Evolutionary conservation across 192 early-diverging fungal genomes (phyloP).

Genomic region (Coemansia sp.): DNA sequence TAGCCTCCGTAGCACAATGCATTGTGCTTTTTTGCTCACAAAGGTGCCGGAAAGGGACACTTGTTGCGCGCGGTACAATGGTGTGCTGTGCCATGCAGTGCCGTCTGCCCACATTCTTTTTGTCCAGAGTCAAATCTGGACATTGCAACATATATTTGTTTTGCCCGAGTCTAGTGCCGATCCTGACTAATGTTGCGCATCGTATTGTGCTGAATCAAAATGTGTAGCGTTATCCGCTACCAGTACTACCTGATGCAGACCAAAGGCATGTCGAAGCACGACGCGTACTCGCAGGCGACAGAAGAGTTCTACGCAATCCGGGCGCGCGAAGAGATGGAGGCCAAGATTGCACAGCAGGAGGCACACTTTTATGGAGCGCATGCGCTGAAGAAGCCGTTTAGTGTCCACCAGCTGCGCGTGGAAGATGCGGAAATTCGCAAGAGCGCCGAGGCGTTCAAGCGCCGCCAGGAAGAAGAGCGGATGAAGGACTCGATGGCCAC

Average conservation of each 20-base stretch:
- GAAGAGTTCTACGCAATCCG: slow-evolving; percentile 79
- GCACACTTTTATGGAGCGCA: slow-evolving; percentile 46
- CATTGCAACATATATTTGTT: neutral
- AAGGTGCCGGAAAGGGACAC: too few species aligned
- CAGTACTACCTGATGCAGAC: slow-evolving; percentile 74
- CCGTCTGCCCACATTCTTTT: too few species aligned
- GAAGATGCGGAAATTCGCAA: slow-evolving; percentile 24
- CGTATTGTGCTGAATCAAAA: neutral
- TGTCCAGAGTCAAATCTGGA: too few species aligned
- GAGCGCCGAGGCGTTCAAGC: slow-evolving; percentile 15
- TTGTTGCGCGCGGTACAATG: too few species aligned
- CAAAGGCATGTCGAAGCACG: slow-evolving; percentile 61
- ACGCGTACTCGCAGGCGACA: slow-evolving; percentile 78
- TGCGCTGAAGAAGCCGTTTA: slow-evolving; percentile 44
- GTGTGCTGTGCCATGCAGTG: too few species aligned
- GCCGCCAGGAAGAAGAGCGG: slow-evolving; percentile 29
- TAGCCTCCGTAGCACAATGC: too few species aligned
- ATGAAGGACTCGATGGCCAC: slow-evolving; percentile 25
- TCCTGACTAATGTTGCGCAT: neutral
- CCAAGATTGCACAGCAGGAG: slow-evolving; percentile 62
- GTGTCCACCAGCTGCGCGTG: slow-evolving; percentile 21
- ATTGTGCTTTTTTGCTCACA: too few species aligned
- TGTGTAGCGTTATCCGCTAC: slow-evolving; percentile 72
- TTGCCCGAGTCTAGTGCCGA: neutral
- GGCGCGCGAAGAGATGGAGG: slow-evolving; percentile 72